Base-by-base conservation (phyloP, 768 basidiomycete genomes). In the Naganishia friedmannii region DNA sequence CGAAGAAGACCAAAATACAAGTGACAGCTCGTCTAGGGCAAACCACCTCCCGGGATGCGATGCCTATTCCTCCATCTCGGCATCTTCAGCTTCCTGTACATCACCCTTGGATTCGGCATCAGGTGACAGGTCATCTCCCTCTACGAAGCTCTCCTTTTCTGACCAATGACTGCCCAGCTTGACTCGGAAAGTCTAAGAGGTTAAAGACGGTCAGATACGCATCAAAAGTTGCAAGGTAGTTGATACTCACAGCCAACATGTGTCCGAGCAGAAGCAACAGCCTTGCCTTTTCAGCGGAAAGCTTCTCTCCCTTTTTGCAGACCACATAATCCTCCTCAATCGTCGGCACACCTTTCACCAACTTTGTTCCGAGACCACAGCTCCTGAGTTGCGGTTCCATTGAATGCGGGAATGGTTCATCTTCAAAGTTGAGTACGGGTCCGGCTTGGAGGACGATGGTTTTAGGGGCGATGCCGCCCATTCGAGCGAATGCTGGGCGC, bases 351-450 rank as follows among this genome's bases (percentile, higher is more conserved):
- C 96, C 96, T 75, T 86, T 87, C 69, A 89, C 87, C 85, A 99
- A 86, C 21, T 68, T 72, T 21, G 94, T 98, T 63, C 87, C 84
- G 37, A 99, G 83, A 9, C 96, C 96, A 42, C 98, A 86, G 80
- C 91, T 91, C 67, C 96, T 88, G 65, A 99, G 85, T 78, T 98
- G 95, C 26, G 94, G 93, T 72, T 99, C 96, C 83, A 98, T 93
- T 76, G 93, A 93, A 81, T 97, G 93, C 45, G 96, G 93, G 81
- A 98, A 94, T 2, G 92, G 90, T 72, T 90, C 88, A 63, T 79
- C 77, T 73, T 77, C 79, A 57, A 79, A 75, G 86, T 88, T 77
- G 45, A 93, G 86, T 67, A 97, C 87, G 26, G 95, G 92, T 42
- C 94, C 94, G 70, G 82, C 42, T 32, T 93, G 90, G 21, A 99